Conservation (phyloP, 2,329 filamentous ascomycete genomes). For the Colletotrichum agaves region DNA sequence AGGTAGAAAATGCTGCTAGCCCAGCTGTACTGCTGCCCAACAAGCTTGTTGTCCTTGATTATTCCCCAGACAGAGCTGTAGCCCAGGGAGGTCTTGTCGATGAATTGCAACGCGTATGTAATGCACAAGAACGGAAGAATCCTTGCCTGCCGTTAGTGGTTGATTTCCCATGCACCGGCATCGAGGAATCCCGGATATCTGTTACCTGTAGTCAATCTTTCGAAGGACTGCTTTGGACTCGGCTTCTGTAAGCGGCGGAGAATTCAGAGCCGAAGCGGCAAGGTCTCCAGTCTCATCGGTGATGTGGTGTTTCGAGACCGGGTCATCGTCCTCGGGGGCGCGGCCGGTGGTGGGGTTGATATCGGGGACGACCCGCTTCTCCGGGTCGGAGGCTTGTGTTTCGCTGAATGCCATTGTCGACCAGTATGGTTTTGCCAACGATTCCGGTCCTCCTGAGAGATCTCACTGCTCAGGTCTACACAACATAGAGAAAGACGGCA, state of each 20-base stretch:
- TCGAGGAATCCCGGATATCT: no score
- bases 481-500: background rate
- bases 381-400: slow-evolving; percentile 15
- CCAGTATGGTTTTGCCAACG: no score
- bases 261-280: slow-evolving; percentile 27
- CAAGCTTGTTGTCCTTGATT: slow-evolving; percentile 43
- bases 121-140: slow-evolving; percentile 40
- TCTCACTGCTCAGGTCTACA: background rate
- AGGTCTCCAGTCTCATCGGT: slow-evolving; percentile 28
- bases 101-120: slow-evolving; percentile 48
- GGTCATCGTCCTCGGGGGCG: slow-evolving; percentile 6
- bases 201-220: slow-evolving; percentile 15
- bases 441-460: background rate
- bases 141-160: background rate
- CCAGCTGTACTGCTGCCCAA: slow-evolving; percentile 46
- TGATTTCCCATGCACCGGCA: no score
- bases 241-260: slow-evolving; percentile 6
- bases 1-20: slow-evolving; percentile 49
- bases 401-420: slow-evolving; percentile 19
- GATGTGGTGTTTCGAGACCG: slow-evolving; percentile 30
- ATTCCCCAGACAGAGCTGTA: slow-evolving; percentile 47
- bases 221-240: slow-evolving; percentile 18
- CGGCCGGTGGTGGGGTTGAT: slow-evolving; percentile 12
- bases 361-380: slow-evolving; percentile 29
- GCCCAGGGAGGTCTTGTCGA: slow-evolving; percentile 41